These are phyloP conservation scores for Colletotrichum higginsianum DNA, from an alignment of 2,329 filamentous ascomycete genomes.

Conservation along the genomic window DNA sequence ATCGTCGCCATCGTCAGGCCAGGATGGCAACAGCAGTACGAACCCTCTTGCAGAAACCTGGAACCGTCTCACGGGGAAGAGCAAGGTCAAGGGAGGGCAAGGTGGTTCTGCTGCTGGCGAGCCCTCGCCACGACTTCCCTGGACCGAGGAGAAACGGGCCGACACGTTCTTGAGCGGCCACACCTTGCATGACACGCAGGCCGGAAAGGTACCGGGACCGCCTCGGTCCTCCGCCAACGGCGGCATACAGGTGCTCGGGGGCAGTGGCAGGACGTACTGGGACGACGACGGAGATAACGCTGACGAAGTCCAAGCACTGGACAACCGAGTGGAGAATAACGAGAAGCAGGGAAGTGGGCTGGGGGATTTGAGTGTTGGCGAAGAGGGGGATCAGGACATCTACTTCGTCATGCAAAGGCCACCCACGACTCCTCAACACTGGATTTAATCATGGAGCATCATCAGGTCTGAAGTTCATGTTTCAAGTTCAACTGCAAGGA, in stretches of 20 bases:
- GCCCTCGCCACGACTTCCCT: neutral
- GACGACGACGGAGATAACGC: slow-evolving; percentile 2
- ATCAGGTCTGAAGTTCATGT: no score
- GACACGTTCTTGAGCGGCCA: neutral
- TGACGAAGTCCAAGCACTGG: neutral
- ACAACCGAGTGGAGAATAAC: neutral
- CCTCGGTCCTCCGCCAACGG: slow-evolving; percentile 23
- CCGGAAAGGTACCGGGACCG: slow-evolving; percentile 1
- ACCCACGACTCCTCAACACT: slow-evolving; percentile 18
- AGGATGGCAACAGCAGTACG: neutral
- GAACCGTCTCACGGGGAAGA: neutral
- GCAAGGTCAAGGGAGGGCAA: neutral
- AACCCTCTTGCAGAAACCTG: neutral
- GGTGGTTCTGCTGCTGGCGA: neutral
- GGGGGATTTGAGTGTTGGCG: neutral
- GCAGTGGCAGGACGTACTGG: slow-evolving; percentile 25
- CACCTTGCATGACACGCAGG: neutral
- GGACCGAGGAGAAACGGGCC: neutral
- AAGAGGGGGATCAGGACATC: slow-evolving; percentile 10
- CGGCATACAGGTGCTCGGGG: neutral
- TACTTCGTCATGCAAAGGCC: slow-evolving; percentile 22
- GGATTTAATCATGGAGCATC: neutral
- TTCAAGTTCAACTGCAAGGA: neutral
- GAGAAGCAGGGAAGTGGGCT: neutral
- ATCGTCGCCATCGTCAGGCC: neutral